phyloP scores from a whole-genome alignment of 345 rosid species.

The Aquilaria yunnanensis region DNA sequence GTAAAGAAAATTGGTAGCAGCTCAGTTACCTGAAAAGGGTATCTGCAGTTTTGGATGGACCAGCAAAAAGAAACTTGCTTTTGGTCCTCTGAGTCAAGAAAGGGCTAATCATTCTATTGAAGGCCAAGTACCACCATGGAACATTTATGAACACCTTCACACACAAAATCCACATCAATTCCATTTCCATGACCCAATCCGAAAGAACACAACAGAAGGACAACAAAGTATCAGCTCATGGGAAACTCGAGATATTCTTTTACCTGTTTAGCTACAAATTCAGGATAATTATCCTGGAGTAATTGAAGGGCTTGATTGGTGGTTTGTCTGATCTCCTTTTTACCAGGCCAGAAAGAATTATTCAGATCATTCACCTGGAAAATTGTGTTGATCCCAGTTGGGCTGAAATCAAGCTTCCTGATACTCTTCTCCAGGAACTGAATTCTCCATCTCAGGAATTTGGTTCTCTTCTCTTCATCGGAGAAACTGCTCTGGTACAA shows the following conservation, averaged over 20 bases:
- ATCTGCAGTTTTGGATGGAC: constrained; percentile 71
- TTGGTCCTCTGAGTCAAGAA: constrained; percentile 87
- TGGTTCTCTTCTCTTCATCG: constrained; percentile 59
- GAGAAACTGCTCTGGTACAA: constrained; percentile 35
- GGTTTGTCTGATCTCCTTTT: constrained; percentile 57
- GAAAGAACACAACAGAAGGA: not conserved
- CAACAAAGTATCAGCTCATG: not conserved
- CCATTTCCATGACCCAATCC: constrained; percentile 3
- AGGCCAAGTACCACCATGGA: constrained; percentile 96
- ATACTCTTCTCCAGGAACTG: constrained; percentile 78
- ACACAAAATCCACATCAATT: not conserved
- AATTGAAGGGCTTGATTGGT: constrained; percentile 62
- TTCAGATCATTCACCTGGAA: constrained; percentile 79
- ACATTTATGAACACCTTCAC: constrained; percentile 84
- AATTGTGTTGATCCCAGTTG: constrained; percentile 54
- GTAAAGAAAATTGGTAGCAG: not conserved
- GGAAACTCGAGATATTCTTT: not conserved
- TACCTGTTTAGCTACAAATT: constrained; percentile 65
- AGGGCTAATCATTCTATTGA: constrained; percentile 64
- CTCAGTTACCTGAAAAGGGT: constrained; percentile 72
- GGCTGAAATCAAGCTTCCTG: constrained; percentile 61
- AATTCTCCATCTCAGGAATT: constrained; percentile 77
- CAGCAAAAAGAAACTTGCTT: constrained; percentile 87
- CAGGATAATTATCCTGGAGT: constrained; percentile 72
- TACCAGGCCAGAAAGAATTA: constrained; percentile 69